A percentile compares a stretch with the other conserved stretches of the same genome.
Conservation (phyloP, 2,329 filamentous ascomycete genomes). For the Cytospora paraplurivora region DNA sequence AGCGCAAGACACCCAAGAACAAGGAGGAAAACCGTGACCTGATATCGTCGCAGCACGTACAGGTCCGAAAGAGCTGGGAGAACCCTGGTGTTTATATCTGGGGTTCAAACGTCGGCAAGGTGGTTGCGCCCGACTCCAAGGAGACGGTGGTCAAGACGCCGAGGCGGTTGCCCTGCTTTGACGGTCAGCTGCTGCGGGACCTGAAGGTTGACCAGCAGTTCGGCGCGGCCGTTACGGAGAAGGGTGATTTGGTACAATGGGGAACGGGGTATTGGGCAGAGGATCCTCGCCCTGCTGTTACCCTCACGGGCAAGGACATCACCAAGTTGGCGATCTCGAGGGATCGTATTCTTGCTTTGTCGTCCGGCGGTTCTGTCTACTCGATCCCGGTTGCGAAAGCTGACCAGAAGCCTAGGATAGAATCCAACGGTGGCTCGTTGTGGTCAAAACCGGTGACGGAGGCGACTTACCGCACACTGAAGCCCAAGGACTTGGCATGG, state of each 20-base stretch:
- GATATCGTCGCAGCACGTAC: conserved; percentile 82
- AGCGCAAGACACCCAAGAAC: conserved; percentile 57
- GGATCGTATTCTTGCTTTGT: conserved; percentile 81
- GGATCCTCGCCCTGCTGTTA: conserved; percentile 65
- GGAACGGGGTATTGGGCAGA: conserved; percentile 73
- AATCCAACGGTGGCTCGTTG: conserved; percentile 68
- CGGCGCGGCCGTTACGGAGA: conserved; percentile 83
- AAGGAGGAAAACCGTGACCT: conserved; percentile 74
- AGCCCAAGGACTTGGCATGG: conserved; percentile 64
- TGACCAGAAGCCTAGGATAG: conserved; percentile 59
- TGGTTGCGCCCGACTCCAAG: conserved; percentile 81
- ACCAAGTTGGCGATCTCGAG: conserved; percentile 73
- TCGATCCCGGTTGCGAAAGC: conserved; percentile 76
- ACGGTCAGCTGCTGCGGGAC: conserved; percentile 81
- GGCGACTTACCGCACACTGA: conserved; percentile 73
- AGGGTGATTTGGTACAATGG: conserved; percentile 91
- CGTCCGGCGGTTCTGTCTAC: conserved; percentile 75
- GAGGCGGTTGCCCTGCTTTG: conserved; percentile 76
- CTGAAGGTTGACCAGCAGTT: conserved; percentile 82
- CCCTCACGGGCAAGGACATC: conserved; percentile 80
- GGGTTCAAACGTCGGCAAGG: conserved; percentile 83
- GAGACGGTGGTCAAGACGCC: conserved; percentile 80
- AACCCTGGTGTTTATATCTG: conserved; percentile 90
- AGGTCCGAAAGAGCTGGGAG: conserved; percentile 80
- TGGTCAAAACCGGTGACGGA: conserved; percentile 52